phyloP scores from a whole-genome alignment of 2,329 filamentous ascomycete species.

The Epicoccum nigrum region DNA sequence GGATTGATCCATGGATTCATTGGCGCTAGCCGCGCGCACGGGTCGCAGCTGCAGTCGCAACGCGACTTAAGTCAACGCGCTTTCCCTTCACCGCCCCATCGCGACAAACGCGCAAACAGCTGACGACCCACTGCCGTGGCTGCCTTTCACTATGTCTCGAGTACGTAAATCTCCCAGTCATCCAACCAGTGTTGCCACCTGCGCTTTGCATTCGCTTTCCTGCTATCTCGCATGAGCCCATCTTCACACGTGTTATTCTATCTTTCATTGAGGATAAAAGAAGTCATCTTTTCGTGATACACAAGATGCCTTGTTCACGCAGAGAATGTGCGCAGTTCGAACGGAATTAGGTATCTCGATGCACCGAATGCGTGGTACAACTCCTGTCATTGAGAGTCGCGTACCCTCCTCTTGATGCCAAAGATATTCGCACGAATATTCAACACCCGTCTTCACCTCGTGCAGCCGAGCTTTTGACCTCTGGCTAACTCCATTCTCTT shows the following conservation, averaged over 20 bases:
- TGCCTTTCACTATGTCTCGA: conserved; percentile 38
- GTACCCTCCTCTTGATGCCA: neutral
- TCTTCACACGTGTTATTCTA: neutral
- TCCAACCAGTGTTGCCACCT: neutral
- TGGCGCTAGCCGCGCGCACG: conserved; percentile 24
- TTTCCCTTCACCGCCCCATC: conserved; percentile 34
- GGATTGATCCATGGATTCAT: neutral
- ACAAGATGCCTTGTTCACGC: too few relatives aligned
- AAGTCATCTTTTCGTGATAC: neutral
- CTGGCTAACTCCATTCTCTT: conserved; percentile 30
- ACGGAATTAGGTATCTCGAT: neutral
- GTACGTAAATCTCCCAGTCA: conserved; percentile 32
- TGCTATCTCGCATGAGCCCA: neutral
- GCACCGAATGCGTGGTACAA: neutral
- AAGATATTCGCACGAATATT: neutral
- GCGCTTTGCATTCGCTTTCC: neutral
- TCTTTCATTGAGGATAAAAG: neutral
- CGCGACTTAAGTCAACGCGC: conserved; percentile 31
- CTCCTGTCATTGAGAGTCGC: neutral
- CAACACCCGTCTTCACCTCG: neutral
- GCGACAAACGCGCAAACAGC: conserved; percentile 28
- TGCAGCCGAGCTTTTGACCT: neutral
- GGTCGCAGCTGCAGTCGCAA: conserved; percentile 18
- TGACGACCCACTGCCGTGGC: conserved; percentile 23
- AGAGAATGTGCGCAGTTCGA: neutral